Conservation (phyloP, 805 yeast species). For the Pichia manshurica region DNA sequence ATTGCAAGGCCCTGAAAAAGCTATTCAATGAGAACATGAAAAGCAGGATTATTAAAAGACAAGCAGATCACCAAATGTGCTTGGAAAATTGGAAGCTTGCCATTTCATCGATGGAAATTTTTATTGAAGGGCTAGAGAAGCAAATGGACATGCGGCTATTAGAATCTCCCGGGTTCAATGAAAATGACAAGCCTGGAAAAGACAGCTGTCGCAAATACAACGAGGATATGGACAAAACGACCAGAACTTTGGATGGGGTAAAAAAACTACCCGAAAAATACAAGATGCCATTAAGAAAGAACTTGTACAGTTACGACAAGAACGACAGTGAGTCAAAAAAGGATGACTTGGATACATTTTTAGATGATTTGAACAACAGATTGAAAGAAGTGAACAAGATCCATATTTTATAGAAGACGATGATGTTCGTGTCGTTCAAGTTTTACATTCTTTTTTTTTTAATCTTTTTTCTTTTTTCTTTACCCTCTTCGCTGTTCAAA, state of each 20-base stretch:
- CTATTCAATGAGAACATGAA: not conserved
- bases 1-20: conserved; percentile 4
- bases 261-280: not conserved
- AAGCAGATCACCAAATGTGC: not conserved
- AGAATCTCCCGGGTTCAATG: not conserved
- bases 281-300: not conserved
- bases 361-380: not conserved
- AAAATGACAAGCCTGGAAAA: not conserved
- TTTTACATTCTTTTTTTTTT: not conserved
- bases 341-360: not conserved
- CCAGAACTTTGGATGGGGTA: not conserved
- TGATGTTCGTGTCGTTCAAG: not conserved
- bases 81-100: conserved; percentile 1
- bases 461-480: not conserved
- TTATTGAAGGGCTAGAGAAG: conserved; percentile 1
- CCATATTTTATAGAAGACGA: not conserved
- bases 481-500: not conserved
- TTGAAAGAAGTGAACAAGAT: not conserved
- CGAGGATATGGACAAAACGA: not conserved
- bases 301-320: conserved; percentile 2
- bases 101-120: not conserved
- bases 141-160: not conserved
- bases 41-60: not conserved
- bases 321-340: not conserved
- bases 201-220: no score